Percentiles rank a stretch among this genome's conserved stretches.
Evolutionary conservation across 139 green algal species (phyloP).

Genomic region (Chlorella sp.): DNA sequence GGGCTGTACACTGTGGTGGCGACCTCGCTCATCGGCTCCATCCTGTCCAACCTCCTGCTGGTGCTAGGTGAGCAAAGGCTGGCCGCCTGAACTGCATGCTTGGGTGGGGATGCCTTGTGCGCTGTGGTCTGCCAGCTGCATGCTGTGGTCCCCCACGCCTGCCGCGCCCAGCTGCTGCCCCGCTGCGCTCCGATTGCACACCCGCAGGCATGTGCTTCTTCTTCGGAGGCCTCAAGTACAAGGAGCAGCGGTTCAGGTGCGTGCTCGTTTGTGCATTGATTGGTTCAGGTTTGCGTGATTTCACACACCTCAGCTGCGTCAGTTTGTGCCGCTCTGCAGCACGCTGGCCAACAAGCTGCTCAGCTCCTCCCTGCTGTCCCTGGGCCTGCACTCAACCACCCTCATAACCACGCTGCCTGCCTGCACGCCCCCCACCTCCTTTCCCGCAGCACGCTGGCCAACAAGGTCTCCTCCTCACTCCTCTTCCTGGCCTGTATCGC

Average conservation of each 20-base stretch:
- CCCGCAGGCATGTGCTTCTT: slow-evolving; percentile 86
- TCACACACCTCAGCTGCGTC: too few species aligned
- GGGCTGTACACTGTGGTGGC: slow-evolving; percentile 85
- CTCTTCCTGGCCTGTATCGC: slow-evolving; percentile 86
- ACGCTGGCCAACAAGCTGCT: slow-evolving; percentile 71
- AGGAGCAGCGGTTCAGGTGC: slow-evolving; percentile 80
- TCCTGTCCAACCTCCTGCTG: slow-evolving; percentile 92
- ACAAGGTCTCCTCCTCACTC: slow-evolving; percentile 68
- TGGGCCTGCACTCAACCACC: not conserved
- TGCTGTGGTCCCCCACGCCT: too few species aligned
- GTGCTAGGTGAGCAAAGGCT: slow-evolving; percentile 70
- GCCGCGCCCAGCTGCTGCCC: too few species aligned
- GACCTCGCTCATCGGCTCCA: slow-evolving; percentile 84
- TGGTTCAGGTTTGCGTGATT: too few species aligned
- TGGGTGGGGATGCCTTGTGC: too few species aligned
- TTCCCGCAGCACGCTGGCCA: slow-evolving; percentile 7
- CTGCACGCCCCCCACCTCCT: not conserved
- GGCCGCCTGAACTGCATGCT: too few species aligned
- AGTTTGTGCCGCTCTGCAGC: too few species aligned
- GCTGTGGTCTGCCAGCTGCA: not conserved
- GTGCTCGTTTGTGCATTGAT: too few species aligned
- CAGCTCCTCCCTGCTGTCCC: not conserved
- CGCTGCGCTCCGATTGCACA: too few species aligned
- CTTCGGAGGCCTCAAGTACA: slow-evolving; percentile 78
- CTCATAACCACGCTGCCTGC: not conserved